Evolutionary conservation across 345 rosid genomes (phyloP).

Genomic region (Populus pruinosa): DNA sequence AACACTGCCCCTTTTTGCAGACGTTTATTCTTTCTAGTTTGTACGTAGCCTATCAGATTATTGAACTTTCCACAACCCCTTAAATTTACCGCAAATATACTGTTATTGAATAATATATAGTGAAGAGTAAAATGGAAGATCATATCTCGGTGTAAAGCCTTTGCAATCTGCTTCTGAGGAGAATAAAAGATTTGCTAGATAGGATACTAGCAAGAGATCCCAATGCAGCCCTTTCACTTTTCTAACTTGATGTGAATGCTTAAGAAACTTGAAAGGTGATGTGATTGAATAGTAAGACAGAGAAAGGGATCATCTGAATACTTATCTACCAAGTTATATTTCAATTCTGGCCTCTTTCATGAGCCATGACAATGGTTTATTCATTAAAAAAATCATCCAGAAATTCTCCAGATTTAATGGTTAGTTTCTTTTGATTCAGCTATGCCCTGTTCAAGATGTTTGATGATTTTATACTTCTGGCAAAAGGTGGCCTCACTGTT

Average conservation of each 20-base stretch:
- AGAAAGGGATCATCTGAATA: background rate
- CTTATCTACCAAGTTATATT: background rate
- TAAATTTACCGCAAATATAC: background rate
- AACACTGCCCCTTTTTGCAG: background rate
- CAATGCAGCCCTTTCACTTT: background rate
- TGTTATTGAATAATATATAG: background rate
- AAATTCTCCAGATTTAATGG: background rate
- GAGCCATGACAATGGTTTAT: background rate
- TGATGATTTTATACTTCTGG: constrained; percentile 83
- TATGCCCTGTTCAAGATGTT: constrained; percentile 83
- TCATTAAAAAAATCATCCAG: background rate
- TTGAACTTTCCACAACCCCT: background rate
- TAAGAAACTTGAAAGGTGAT: background rate
- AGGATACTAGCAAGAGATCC: background rate
- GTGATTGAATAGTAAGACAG: background rate
- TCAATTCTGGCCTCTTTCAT: background rate
- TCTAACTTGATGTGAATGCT: background rate
- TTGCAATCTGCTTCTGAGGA: background rate
- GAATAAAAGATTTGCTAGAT: background rate
- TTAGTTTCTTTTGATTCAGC: constrained; percentile 41
- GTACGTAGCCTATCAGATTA: background rate
- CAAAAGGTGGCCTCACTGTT: constrained; percentile 78
- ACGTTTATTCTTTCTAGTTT: background rate
- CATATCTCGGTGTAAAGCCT: background rate
- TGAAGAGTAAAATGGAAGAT: background rate